Evolutionary conservation across 495 filamentous ascomycete genomes (phyloP).

Genomic region (Aeminium ludgeri): DNA sequence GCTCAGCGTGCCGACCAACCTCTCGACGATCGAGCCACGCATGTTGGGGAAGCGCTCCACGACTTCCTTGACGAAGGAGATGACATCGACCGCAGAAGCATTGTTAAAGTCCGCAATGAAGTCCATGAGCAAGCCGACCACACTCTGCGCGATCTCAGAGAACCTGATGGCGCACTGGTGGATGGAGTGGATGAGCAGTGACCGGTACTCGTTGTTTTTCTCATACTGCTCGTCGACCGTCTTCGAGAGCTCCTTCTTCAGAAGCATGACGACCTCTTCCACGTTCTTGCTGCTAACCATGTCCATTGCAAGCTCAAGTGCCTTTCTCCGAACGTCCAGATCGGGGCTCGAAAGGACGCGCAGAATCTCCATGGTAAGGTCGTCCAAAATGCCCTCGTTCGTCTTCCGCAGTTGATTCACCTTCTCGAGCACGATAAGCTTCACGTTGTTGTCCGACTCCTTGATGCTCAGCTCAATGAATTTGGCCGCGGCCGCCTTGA

Average conservation of each 20-base stretch:
- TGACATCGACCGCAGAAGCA: slow-evolving; percentile 90
- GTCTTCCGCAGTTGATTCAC: slow-evolving; percentile 81
- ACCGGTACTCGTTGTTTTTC: slow-evolving; percentile 95
- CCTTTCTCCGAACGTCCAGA: slow-evolving; percentile 88
- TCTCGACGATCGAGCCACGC: slow-evolving; percentile 66
- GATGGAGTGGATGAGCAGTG: slow-evolving; percentile 88
- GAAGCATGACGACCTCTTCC: slow-evolving; percentile 84
- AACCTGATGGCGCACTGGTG: slow-evolving; percentile 98
- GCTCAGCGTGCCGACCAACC: slow-evolving; percentile 75
- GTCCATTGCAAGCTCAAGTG: slow-evolving; percentile 77
- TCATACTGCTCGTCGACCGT: slow-evolving; percentile 98
- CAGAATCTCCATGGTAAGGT: slow-evolving; percentile 94
- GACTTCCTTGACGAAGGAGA: slow-evolving; percentile 96
- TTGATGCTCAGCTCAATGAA: slow-evolving; percentile 94
- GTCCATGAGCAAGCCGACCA: slow-evolving; percentile 96
- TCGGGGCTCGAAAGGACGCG: slow-evolving; percentile 93
- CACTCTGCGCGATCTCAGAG: slow-evolving; percentile 91
- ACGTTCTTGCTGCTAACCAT: slow-evolving; percentile 99
- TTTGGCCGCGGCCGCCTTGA: slow-evolving; percentile 90
- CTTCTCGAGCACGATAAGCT: slow-evolving; percentile 89
- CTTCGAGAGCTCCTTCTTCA: slow-evolving; percentile 95
- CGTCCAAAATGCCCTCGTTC: slow-evolving; percentile 87
- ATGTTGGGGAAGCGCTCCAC: slow-evolving; percentile 95
- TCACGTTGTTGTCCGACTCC: slow-evolving; percentile 97
- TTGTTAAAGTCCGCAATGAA: slow-evolving; percentile 98